A percentile compares a stretch with the other conserved stretches of the same genome.
These are phyloP conservation scores for Rhodotorula sp. DNA, from an alignment of 1,284 basidiomycete species.

Conservation along the genomic window DNA sequence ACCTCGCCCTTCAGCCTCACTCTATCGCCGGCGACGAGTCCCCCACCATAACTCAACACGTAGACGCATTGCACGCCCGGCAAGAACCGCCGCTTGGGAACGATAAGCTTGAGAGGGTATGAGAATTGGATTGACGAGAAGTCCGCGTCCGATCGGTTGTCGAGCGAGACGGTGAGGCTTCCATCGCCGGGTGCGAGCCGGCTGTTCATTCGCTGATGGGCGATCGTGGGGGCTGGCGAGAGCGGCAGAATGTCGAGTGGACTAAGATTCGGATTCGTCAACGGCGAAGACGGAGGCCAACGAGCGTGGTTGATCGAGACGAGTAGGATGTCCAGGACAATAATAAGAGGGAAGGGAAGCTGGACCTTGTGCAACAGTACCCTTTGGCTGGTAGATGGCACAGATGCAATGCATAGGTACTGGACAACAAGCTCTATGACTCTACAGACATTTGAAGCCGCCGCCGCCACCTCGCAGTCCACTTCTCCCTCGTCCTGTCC, in stretches of 20 bases:
- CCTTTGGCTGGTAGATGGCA: too few relatives aligned
- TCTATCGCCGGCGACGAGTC: slow-evolving; percentile 82
- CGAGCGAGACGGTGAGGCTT: slow-evolving; percentile 6
- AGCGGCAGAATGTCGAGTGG: too few relatives aligned
- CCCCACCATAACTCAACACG: slow-evolving; percentile 85
- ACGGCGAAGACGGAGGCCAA: too few relatives aligned
- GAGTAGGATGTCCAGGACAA: too few relatives aligned
- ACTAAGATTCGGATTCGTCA: too few relatives aligned
- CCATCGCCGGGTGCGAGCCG: slow-evolving; percentile 32
- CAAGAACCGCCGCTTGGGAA: slow-evolving; percentile 43
- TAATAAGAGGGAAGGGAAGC: not conserved
- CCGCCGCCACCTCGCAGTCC: not conserved
- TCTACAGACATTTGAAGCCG: too few relatives aligned
- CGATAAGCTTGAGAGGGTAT: slow-evolving; percentile 88
- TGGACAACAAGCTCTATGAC: too few relatives aligned
- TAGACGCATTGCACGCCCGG: slow-evolving; percentile 69
- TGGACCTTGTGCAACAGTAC: too few relatives aligned
- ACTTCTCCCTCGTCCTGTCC: not conserved
- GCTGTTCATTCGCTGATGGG: not conserved
- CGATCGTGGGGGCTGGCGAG: not conserved
- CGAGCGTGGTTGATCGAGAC: too few relatives aligned
- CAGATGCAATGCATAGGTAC: too few relatives aligned
- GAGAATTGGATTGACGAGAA: slow-evolving; percentile 75
- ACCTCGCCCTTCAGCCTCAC: slow-evolving; percentile 67
- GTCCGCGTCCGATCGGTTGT: slow-evolving; percentile 8